Evolutionary conservation across 2,329 filamentous ascomycete genomes (phyloP).

Genomic region (Magnaporthiopsis poae): DNA sequence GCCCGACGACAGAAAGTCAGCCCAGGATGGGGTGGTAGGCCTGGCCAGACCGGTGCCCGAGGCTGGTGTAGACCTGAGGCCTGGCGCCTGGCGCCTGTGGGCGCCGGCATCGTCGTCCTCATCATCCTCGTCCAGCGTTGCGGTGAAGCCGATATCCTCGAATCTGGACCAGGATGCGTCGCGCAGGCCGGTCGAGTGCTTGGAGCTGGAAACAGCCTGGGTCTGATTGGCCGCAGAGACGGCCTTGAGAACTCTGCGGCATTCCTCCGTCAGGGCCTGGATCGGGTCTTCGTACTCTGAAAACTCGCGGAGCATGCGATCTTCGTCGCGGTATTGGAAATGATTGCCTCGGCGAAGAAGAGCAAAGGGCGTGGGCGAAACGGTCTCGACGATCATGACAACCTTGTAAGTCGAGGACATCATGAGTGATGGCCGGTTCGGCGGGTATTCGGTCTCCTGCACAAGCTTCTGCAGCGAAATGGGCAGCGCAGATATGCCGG

Average conservation of each 20-base stretch:
- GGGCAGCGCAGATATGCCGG: constrained; percentile 75
- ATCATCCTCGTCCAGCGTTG: constrained; percentile 60
- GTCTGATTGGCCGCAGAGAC: constrained; percentile 86
- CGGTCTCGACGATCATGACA: constrained; percentile 90
- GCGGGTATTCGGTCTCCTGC: constrained; percentile 88
- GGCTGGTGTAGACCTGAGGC: constrained; percentile 55
- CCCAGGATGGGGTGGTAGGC: constrained; percentile 95
- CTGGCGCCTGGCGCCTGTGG: constrained; percentile 30
- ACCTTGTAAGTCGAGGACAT: constrained; percentile 77
- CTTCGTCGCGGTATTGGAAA: constrained; percentile 88
- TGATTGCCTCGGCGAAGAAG: constrained; percentile 82
- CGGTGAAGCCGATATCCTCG: constrained; percentile 85
- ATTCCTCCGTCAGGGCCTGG: constrained; percentile 82
- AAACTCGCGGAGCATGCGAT: constrained; percentile 73
- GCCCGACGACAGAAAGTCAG: constrained; percentile 88
- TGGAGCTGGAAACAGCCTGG: constrained; percentile 54
- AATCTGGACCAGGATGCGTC: constrained; percentile 96
- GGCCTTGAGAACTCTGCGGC: constrained; percentile 75
- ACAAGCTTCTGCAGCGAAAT: constrained; percentile 84
- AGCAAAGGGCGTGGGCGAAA: constrained; percentile 89
- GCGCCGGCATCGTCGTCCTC: constrained; percentile 46
- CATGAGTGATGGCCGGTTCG: constrained; percentile 64
- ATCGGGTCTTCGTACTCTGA: constrained; percentile 84
- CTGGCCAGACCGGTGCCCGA: constrained; percentile 59
- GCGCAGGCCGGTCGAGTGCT: constrained; percentile 61